These are phyloP conservation scores for Botryotinia narcissicola DNA, from an alignment of 2,329 filamentous ascomycete species.

Conservation along the genomic window DNA sequence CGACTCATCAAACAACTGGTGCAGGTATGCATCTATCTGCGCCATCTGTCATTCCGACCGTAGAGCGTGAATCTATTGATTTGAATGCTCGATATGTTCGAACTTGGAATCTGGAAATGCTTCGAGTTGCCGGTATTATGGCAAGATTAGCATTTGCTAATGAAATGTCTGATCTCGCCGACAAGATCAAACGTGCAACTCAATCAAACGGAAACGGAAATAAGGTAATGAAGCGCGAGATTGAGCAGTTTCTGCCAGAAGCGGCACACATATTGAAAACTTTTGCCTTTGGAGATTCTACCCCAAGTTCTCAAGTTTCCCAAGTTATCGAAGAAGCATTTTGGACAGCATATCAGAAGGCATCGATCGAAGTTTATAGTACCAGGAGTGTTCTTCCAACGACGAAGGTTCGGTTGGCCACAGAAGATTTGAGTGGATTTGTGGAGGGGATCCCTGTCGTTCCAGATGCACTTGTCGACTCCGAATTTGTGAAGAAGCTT, in stretches of 20 bases:
- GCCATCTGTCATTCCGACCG: constrained; percentile 93
- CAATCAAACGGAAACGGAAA: constrained; percentile 43
- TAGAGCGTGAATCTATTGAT: constrained; percentile 95
- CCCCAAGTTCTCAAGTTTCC: constrained; percentile 79
- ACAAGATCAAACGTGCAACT: constrained; percentile 52
- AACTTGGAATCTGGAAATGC: constrained; percentile 92
- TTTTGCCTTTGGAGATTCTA: constrained; percentile 86
- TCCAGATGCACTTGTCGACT: constrained; percentile 69
- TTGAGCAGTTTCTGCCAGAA: constrained; percentile 69
- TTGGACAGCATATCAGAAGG: constrained; percentile 84
- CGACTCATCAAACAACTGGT: constrained; percentile 94
- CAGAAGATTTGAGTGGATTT: constrained; percentile 66
- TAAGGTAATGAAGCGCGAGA: constrained; percentile 60
- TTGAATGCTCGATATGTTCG: constrained; percentile 93
- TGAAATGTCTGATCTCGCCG: constrained; percentile 76
- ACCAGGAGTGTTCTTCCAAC: constrained; percentile 85
- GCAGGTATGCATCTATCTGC: constrained; percentile 92
- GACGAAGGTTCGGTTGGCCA: constrained; percentile 72
- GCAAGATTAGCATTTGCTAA: constrained; percentile 83
- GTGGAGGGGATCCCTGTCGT: constrained; percentile 86
- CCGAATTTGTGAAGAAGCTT: constrained; percentile 75
- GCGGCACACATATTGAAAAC: constrained; percentile 82
- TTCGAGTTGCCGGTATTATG: constrained; percentile 86
- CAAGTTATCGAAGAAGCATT: constrained; percentile 92
- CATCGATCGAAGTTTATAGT: constrained; percentile 83